Conservation (phyloP, 1,139 yeast species). For the Eremothecium gossypii region DNA sequence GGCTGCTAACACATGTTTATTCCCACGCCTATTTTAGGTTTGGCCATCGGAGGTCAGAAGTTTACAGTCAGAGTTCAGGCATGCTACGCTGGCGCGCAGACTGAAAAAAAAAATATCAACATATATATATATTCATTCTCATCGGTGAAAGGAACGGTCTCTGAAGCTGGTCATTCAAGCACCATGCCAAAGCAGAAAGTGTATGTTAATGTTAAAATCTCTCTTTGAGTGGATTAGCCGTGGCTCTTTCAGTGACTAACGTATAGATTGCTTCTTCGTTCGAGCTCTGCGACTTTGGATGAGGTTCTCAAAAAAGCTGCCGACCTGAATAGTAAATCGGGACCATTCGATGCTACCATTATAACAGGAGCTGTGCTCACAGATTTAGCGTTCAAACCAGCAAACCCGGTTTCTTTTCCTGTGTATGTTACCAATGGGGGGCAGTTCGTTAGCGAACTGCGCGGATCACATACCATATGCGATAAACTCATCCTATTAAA, state of each 20-base stretch:
- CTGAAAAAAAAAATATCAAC: too few species aligned
- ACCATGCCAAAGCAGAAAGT: slow-evolving; percentile 8
- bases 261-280: slow-evolving; percentile 39
- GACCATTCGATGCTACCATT: slow-evolving; percentile 53
- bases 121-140: too few species aligned
- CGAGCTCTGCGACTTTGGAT: slow-evolving; percentile 34
- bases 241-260: background rate
- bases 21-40: too few species aligned
- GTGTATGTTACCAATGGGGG: slow-evolving; percentile 29
- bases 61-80: too few species aligned
- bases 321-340: slow-evolving; percentile 44
- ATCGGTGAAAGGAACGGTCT: too few species aligned
- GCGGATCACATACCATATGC: slow-evolving; percentile 4
- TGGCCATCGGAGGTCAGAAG: too few species aligned
- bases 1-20: too few species aligned
- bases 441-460: background rate
- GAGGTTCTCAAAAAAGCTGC: slow-evolving; percentile 42
- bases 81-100: too few species aligned
- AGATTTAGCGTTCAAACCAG: slow-evolving; percentile 14
- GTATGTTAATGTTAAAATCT: slow-evolving; percentile 18
- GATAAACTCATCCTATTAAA: slow-evolving; percentile 27
- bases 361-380: slow-evolving; percentile 41
- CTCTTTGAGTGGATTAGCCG: background rate
- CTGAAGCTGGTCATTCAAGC: background rate
- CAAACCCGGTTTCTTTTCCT: slow-evolving; percentile 24